Percentiles rank a stretch among this genome's conserved stretches.
phyloP scores from a whole-genome alignment of 1,284 basidiomycete genomes.

The Pyrrhoderma noxium region DNA sequence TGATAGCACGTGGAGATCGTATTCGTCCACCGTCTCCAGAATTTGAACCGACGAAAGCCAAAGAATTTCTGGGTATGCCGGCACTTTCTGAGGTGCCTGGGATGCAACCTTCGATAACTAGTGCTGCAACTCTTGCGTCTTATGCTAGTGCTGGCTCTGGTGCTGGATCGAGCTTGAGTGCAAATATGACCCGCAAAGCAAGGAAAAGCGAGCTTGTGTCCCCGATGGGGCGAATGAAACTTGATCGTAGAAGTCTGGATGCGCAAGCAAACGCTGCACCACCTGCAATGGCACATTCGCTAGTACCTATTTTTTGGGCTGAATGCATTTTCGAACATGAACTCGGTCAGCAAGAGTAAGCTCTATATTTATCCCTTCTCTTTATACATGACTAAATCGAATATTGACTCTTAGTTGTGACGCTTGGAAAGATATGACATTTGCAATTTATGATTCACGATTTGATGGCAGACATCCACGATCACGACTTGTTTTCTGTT shows the following conservation, averaged over 20 bases:
- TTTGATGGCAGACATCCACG: conserved; percentile 47
- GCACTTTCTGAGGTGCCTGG: conserved; percentile 21
- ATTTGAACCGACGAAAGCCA: conserved; percentile 13
- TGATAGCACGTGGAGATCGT: conserved; percentile 14
- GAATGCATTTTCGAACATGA: conserved; percentile 48
- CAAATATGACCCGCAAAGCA: too few relatives aligned
- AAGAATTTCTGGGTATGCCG: conserved; percentile 20
- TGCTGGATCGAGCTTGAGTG: conserved; percentile 24
- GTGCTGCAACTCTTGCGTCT: conserved; percentile 45
- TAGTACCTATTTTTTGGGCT: conserved; percentile 65
- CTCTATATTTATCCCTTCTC: conserved; percentile 19
- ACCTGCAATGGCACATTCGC: conserved; percentile 45
- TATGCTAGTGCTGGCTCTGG: conserved; percentile 32
- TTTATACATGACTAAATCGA: not conserved
- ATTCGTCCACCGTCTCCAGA: conserved; percentile 17
- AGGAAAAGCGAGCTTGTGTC: conserved; percentile 50
- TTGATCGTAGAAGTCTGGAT: conserved; percentile 32
- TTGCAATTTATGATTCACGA: conserved; percentile 58
- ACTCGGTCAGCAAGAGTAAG: conserved; percentile 47
- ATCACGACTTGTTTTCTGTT: conserved; percentile 50
- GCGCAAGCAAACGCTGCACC: conserved; percentile 34
- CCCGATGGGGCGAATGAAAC: conserved; percentile 57
- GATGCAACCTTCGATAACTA: conserved; percentile 31
- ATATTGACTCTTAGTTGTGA: conserved; percentile 27
- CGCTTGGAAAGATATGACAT: conserved; percentile 41